Conservation (phyloP, 2,329 filamentous ascomycete species). For the Fusarium oxysporum region DNA sequence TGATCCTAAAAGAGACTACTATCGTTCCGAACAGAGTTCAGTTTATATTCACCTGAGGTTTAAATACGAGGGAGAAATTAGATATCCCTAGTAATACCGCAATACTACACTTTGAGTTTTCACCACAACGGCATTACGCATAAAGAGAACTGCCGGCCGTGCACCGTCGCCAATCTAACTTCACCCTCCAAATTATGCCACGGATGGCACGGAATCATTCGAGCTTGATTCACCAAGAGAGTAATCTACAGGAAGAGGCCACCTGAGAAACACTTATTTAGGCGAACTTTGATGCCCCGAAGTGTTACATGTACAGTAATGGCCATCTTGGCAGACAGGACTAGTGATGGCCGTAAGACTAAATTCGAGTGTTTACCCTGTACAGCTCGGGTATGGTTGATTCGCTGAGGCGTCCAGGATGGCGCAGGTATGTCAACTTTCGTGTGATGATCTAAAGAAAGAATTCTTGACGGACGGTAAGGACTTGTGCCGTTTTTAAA, state of each 20-base stretch:
- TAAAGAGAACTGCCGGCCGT: neutral
- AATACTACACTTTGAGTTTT: neutral
- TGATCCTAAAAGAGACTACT: too few relatives aligned
- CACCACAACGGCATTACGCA: neutral
- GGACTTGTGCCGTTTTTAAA: too few relatives aligned
- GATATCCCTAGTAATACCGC: neutral
- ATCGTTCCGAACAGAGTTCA: fast-evolving
- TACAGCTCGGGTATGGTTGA: neutral
- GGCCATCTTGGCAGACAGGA: neutral
- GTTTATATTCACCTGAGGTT: neutral
- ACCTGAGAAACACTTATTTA: neutral
- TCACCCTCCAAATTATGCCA: too few relatives aligned
- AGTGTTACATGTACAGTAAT: neutral
- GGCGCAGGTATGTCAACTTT: neutral
- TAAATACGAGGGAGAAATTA: neutral
- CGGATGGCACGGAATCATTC: neutral
- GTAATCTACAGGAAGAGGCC: neutral
- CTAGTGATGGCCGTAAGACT: neutral
- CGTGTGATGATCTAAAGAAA: neutral
- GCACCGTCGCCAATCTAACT: neutral
- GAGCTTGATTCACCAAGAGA: neutral
- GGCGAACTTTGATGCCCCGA: neutral
- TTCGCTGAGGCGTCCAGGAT: neutral
- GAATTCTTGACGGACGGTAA: neutral
- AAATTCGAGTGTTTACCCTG: neutral